A percentile compares a stretch with the other conserved stretches of the same genome.
Conservation (phyloP, 495 filamentous ascomycete species). For the Cladorrhinum samala region DNA sequence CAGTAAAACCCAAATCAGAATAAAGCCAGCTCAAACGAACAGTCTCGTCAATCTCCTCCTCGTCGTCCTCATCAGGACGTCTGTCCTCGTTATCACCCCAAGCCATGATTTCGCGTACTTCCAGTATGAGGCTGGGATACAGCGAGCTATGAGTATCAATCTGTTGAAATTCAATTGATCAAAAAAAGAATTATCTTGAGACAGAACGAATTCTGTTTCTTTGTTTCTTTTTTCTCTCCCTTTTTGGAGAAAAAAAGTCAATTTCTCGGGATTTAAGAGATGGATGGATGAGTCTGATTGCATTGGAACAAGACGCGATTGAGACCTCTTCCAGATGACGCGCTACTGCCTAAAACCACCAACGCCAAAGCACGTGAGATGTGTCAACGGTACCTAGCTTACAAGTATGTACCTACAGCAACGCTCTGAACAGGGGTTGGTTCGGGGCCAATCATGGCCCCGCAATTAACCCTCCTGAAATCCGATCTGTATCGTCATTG, state of each 20-base stretch:
- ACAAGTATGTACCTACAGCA: too few relatives aligned
- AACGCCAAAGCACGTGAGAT: constrained; percentile 12
- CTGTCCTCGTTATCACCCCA: constrained; percentile 36
- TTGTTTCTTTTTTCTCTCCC: too few relatives aligned
- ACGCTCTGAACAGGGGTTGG: too few relatives aligned
- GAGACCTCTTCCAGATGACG: neutral
- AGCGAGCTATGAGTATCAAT: too few relatives aligned
- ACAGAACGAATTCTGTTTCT: too few relatives aligned
- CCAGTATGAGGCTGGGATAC: too few relatives aligned
- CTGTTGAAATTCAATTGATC: too few relatives aligned
- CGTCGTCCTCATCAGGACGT: constrained; percentile 55
- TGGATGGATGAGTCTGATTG: neutral
- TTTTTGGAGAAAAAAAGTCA: too few relatives aligned
- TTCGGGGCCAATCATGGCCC: too few relatives aligned
- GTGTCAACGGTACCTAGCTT: neutral
- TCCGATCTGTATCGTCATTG: constrained; percentile 6
- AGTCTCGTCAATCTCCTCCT: constrained; percentile 68
- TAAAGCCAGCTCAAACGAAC: constrained; percentile 31
- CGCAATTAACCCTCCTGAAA: neutral
- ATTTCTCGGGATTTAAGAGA: neutral
- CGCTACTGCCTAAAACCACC: neutral
- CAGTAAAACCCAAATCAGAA: neutral
- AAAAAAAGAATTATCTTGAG: too few relatives aligned
- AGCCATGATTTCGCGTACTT: constrained; percentile 27
- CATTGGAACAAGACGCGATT: constrained; percentile 2